Conservation (phyloP, 345 rosid genomes). For the Eucalyptus melliodora region DNA sequence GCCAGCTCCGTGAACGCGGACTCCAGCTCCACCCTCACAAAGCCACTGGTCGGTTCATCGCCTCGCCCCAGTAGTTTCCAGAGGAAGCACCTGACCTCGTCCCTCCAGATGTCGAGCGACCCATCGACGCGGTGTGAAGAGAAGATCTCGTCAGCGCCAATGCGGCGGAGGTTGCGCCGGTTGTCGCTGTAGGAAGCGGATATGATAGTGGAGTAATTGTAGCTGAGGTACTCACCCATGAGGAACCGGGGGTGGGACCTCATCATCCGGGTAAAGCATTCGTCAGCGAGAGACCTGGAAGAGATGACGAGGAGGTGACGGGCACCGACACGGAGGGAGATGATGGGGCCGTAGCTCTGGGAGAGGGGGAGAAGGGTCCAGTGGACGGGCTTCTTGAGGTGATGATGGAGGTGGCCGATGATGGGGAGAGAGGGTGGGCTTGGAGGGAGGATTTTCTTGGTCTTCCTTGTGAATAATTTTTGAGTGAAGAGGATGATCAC, state of each 20-base stretch:
- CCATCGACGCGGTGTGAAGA: slow-evolving; percentile 8
- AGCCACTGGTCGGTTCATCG: neutral
- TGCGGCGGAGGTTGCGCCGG: slow-evolving; percentile 28
- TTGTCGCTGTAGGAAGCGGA: slow-evolving; percentile 20
- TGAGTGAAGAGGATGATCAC: neutral
- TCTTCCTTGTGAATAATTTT: neutral
- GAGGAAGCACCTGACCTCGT: slow-evolving; percentile 2
- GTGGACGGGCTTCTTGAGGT: neutral
- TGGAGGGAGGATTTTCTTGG: neutral
- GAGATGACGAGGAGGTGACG: slow-evolving; percentile 1
- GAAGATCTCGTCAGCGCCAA: slow-evolving; percentile 17
- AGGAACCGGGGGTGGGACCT: neutral
- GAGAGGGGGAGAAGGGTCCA: neutral
- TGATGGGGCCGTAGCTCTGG: neutral
- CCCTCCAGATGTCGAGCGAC: slow-evolving; percentile 1
- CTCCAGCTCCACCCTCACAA: neutral
- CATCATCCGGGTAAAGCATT: slow-evolving; percentile 10
- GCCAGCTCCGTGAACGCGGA: neutral
- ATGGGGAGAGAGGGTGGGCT: slow-evolving; percentile 1
- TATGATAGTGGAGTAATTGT: slow-evolving; percentile 13
- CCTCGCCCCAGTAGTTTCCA: neutral
- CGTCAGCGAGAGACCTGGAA: neutral
- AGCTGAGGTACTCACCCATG: neutral
- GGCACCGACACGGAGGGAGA: slow-evolving; percentile 8
- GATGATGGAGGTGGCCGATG: neutral